These are phyloP conservation scores for Mucor plumbeus DNA, from an alignment of 371 early-diverging fungal genomes.

Conservation along the genomic window DNA sequence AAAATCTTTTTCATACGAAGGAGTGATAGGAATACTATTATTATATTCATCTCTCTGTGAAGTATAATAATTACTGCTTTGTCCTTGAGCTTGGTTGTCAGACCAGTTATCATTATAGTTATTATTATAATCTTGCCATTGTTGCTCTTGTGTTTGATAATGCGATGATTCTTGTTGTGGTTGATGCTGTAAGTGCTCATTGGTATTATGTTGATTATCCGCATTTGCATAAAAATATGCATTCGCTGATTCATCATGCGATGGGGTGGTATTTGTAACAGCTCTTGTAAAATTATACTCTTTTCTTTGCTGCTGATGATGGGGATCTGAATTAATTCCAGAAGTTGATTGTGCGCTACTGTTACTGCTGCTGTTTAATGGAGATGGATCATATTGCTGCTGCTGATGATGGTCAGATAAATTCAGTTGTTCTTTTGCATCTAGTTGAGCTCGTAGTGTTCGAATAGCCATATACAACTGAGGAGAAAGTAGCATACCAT, in stretches of 20 bases:
- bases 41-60: not conserved
- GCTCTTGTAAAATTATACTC: not conserved
- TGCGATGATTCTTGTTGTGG: not conserved
- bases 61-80: not conserved
- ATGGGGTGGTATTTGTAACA: not conserved
- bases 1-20: constrained; percentile 1
- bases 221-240: not conserved
- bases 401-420: not conserved
- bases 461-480: constrained; percentile 17
- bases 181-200: not conserved
- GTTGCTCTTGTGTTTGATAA: not conserved
- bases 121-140: constrained; percentile 1
- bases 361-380: not conserved
- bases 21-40: not conserved
- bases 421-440: constrained; percentile 10
- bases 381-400: not conserved
- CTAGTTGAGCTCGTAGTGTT: constrained; percentile 9
- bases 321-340: no score
- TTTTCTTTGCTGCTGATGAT: not conserved
- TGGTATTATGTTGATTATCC: not conserved
- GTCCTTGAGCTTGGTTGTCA: not conserved
- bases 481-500: constrained; percentile 16
- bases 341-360: constrained; percentile 1
- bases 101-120: not conserved
- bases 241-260: not conserved